phyloP scores from a whole-genome alignment of 257 asterid species.

The Penstemon barbatus region DNA sequence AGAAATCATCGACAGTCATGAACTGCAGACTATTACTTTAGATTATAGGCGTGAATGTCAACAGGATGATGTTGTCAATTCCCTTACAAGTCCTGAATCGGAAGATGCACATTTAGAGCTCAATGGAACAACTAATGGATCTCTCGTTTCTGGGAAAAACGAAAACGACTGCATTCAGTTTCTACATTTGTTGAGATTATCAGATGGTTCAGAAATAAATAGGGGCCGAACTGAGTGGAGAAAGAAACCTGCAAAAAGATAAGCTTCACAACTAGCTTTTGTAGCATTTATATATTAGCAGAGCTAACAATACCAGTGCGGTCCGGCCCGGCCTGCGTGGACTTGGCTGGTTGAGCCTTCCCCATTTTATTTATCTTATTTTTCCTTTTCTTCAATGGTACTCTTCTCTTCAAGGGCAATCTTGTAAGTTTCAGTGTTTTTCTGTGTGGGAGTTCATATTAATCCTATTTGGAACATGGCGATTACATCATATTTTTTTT shows the following conservation, averaged over 20 bases:
- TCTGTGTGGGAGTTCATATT: no score
- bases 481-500: no score
- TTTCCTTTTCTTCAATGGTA: neutral
- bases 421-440: no score
- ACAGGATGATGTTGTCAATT: slow-evolving; percentile 54
- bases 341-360: no score
- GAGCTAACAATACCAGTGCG: neutral
- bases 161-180: slow-evolving; percentile 35
- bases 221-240: slow-evolving; percentile 70
- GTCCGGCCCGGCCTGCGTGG: no score
- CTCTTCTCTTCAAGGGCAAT: neutral
- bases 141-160: slow-evolving; percentile 21
- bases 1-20: slow-evolving; percentile 54
- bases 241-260: slow-evolving; percentile 35
- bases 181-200: slow-evolving; percentile 49
- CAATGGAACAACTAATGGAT: slow-evolving; percentile 37
- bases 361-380: no score
- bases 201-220: slow-evolving; percentile 61
- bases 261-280: neutral
- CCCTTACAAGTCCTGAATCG: slow-evolving; percentile 56
- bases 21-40: slow-evolving; percentile 59
- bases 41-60: slow-evolving; percentile 74
- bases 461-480: no score
- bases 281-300: neutral
- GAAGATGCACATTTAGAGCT: slow-evolving; percentile 33